These are phyloP conservation scores for Pestalotiopsis sp. DNA, from an alignment of 2,329 filamentous ascomycete genomes.

Conservation along the genomic window DNA sequence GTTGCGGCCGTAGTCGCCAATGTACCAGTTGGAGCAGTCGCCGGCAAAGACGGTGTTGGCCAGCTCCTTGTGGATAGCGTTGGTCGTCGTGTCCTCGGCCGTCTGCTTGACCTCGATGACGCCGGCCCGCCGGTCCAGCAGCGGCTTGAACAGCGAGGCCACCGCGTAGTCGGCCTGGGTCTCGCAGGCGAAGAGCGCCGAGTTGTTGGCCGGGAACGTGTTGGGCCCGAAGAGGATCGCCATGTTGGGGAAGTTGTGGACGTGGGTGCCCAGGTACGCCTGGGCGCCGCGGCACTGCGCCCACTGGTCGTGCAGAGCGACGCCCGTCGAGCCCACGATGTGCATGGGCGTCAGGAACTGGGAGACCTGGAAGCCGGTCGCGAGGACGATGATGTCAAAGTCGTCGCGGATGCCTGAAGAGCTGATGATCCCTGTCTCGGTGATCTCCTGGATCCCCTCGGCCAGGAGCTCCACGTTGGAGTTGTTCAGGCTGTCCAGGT, in stretches of 20 bases:
- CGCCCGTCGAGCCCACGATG: conserved; percentile 24
- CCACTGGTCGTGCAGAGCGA: conserved; percentile 28
- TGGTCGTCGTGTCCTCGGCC: conserved; percentile 31
- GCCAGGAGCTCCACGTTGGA: conserved; percentile 32
- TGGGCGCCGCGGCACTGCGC: conserved; percentile 26
- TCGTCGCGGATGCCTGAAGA: conserved; percentile 18
- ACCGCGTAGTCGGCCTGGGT: conserved; percentile 28
- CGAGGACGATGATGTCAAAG: conserved; percentile 28
- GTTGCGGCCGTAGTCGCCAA: conserved; percentile 37
- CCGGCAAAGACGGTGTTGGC: conserved; percentile 35
- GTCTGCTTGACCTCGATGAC: conserved; percentile 36
- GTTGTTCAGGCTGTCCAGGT: conserved; percentile 29
- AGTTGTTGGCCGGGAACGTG: conserved; percentile 28
- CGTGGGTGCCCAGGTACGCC: conserved; percentile 31
- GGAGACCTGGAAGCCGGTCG: conserved; percentile 27
- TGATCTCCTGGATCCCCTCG: conserved; percentile 25
- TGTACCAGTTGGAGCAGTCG: conserved; percentile 44
- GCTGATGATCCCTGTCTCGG: conserved; percentile 27
- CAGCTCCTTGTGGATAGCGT: conserved; percentile 32
- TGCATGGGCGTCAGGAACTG: conserved; percentile 28
- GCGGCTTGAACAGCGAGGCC: conserved; percentile 28
- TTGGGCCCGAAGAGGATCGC: conserved; percentile 30
- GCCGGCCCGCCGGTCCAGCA: conserved; percentile 30
- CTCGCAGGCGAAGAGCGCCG: conserved; percentile 26
- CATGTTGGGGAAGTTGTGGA: conserved; percentile 33